These are phyloP conservation scores for Fusarium torulosum DNA, from an alignment of 2,329 filamentous ascomycete species.

Conservation along the genomic window DNA sequence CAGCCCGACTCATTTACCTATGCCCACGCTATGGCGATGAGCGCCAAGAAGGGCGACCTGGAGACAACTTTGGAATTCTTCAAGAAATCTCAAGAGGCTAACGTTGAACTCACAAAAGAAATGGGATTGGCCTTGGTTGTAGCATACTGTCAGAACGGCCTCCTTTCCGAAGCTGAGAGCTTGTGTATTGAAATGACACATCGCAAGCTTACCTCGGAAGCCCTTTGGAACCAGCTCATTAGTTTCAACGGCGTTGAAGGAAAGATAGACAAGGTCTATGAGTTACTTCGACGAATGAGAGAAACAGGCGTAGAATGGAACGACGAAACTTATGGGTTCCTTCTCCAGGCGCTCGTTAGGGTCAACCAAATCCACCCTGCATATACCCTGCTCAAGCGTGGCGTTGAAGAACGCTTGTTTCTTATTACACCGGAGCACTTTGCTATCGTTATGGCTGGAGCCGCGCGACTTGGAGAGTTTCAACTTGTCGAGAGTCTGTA, in stretches of 20 bases:
- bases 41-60: slow-evolving; percentile 78
- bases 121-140: slow-evolving; percentile 76
- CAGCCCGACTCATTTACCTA: slow-evolving; percentile 74
- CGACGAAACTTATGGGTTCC: slow-evolving; percentile 62
- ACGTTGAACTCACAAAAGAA: slow-evolving; percentile 63
- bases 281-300: slow-evolving; percentile 63
- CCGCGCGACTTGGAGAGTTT: slow-evolving; percentile 61
- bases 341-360: slow-evolving; percentile 63
- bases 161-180: slow-evolving; percentile 54
- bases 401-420: slow-evolving; percentile 60
- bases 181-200: slow-evolving; percentile 64
- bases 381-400: slow-evolving; percentile 61
- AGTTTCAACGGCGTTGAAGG: slow-evolving; percentile 75
- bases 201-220: slow-evolving; percentile 64
- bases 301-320: slow-evolving; percentile 61
- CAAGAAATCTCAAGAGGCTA: slow-evolving; percentile 67
- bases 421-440: slow-evolving; percentile 63
- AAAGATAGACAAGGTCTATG: slow-evolving; percentile 63
- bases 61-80: slow-evolving; percentile 75
- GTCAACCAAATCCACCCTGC: slow-evolving; percentile 65
- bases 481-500: slow-evolving; percentile 58
- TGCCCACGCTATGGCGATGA: slow-evolving; percentile 79
- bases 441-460: slow-evolving; percentile 65
- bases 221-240: slow-evolving; percentile 84
- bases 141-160: slow-evolving; percentile 67